Evolutionary conservation across 2,329 filamentous ascomycete genomes (phyloP), one percentile per base, ranked within the genome.

Genomic region (Sporothrix globosa): DNA sequence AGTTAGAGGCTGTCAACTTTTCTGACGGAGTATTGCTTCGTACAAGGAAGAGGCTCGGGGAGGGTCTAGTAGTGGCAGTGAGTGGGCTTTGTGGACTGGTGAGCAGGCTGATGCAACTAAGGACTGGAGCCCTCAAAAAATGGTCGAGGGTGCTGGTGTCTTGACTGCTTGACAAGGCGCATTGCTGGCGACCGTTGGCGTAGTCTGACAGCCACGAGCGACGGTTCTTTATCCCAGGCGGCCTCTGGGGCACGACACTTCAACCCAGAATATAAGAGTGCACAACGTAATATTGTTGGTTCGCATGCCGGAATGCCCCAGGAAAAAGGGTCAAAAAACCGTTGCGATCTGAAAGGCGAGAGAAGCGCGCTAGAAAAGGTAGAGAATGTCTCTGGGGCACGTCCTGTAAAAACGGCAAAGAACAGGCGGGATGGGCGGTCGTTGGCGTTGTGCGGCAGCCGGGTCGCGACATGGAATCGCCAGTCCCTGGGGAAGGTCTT

Each of bases 281-380:
- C 34, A 34, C 34, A 6, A 7, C 34, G 34, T 34, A 34, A 9
- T 6, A 9, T 34, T 19, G 44, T 17, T 17, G 14, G 44, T 19
- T 5, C 13, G 13, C 44, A 3, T 2, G 13, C 13, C 17, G 44
- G 44, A 48, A 48, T 17, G 52, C 1, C 1, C 2, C 14, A 17
- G 14, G 44, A n/a, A 5, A 24, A 54, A 27, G 11, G 3, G 52
- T 3, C 50, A 17, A 52, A 39, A 41, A 66, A 19, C 63, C 63
- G 63, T 52, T 66, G 63, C 11, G 39, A 46, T 17, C n/a, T 39
- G 21, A 34, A n/a, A 7, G 21, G 34, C 39, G 61, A 67, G 13
- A 67, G 63, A 53, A 67, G 63, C 63, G 19, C 63, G 63, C 63
- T 67, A 67, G 48, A 67, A 67, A 14, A 48, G 30, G 7, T 4